Percentiles rank a stretch among this genome's conserved stretches.
phyloP scores from a whole-genome alignment of 75 land plant species.

The Cunninghamia lanceolata region DNA sequence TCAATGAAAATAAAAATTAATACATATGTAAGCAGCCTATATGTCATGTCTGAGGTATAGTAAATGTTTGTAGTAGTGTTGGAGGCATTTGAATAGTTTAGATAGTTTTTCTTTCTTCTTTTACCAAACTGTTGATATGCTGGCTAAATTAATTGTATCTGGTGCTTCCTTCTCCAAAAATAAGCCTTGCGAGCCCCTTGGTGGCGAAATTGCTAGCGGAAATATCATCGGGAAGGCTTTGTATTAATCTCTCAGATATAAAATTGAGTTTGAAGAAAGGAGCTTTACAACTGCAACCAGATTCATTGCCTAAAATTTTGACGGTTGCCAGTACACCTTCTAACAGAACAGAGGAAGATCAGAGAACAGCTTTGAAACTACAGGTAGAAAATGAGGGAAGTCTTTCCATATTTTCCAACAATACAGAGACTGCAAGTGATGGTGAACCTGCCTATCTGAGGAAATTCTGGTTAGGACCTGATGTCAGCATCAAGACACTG shows the following conservation, averaged over 20 bases:
- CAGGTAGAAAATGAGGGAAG: constrained; percentile 9
- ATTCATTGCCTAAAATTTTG: background rate
- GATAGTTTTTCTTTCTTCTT: background rate
- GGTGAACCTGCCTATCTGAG: background rate
- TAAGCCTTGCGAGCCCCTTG: background rate
- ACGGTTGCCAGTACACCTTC: background rate
- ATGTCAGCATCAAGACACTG: background rate
- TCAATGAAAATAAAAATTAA: background rate
- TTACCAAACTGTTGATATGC: background rate
- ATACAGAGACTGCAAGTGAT: background rate
- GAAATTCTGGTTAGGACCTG: constrained; percentile 11
- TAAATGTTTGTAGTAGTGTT: background rate
- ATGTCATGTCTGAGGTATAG: background rate
- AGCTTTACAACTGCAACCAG: background rate
- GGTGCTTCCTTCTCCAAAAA: background rate
- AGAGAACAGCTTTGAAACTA: background rate
- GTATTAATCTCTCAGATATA: background rate
- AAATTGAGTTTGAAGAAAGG: background rate
- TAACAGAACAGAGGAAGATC: background rate
- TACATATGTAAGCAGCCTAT: background rate
- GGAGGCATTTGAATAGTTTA: background rate
- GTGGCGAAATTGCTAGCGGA: background rate
- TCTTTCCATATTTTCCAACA: background rate
- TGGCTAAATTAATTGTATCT: background rate
- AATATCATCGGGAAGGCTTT: background rate